phyloP scores from a whole-genome alignment of 2,329 filamentous ascomycete genomes.

The Pyrenophora teres region DNA sequence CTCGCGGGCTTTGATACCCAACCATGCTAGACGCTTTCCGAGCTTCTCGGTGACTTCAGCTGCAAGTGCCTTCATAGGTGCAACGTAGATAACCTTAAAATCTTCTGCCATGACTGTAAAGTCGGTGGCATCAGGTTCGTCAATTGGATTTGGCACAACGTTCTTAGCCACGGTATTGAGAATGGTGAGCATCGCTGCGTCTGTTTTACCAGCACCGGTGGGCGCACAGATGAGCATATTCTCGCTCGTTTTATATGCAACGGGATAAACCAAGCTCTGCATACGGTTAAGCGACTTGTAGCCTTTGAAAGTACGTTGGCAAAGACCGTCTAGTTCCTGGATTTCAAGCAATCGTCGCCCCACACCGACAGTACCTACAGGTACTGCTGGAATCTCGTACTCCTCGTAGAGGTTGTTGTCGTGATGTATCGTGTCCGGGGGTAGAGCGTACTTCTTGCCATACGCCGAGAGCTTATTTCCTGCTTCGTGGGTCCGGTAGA shows the following conservation, averaged over 20 bases:
- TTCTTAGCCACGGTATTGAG: slow-evolving; percentile 90
- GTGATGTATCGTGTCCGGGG: slow-evolving; percentile 71
- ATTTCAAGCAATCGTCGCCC: slow-evolving; percentile 80
- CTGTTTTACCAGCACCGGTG: slow-evolving; percentile 97
- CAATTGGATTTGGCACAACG: slow-evolving; percentile 75
- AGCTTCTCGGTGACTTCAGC: slow-evolving; percentile 96
- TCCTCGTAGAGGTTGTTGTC: slow-evolving; percentile 87
- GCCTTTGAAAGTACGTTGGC: slow-evolving; percentile 86
- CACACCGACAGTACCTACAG: slow-evolving; percentile 72
- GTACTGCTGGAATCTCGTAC: slow-evolving; percentile 80
- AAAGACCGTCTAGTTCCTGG: slow-evolving; percentile 83
- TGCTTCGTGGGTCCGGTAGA: slow-evolving; percentile 82
- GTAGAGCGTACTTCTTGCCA: slow-evolving; percentile 82
- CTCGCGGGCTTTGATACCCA: slow-evolving; percentile 89
- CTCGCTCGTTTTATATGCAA: slow-evolving; percentile 93
- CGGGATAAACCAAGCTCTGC: slow-evolving; percentile 95
- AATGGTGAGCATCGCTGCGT: slow-evolving; percentile 96
- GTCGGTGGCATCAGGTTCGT: slow-evolving; percentile 72
- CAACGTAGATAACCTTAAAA: slow-evolving; percentile 98
- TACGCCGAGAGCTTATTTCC: slow-evolving; percentile 82
- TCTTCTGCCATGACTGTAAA: slow-evolving; percentile 84
- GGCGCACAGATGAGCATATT: slow-evolving; percentile 99
- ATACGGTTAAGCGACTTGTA: slow-evolving; percentile 95
- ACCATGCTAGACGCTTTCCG: slow-evolving; percentile 87
- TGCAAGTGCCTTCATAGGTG: slow-evolving; percentile 97